Evolutionary conservation across 345 rosid species (phyloP), one percentile per base, ranked within the genome.

Genomic region (Carallia brachiata): DNA sequence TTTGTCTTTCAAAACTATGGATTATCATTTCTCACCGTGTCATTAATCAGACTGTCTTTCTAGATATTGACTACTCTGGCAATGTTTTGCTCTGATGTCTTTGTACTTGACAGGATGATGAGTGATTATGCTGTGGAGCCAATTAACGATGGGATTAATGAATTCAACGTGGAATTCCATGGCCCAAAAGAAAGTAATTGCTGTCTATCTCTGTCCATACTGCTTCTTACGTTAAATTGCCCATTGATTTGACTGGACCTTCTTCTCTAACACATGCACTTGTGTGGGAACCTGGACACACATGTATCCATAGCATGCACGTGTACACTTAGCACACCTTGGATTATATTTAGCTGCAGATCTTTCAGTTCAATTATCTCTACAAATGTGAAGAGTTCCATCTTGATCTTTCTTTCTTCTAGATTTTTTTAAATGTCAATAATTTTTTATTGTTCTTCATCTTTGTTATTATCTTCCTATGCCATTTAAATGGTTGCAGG

Each of bases 161-260:
- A 86, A 82, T 86, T 86, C 76, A 86, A 89, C 32, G 89, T 89
- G 75, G 89, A 83, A 64, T 86, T 89, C 71, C 81, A 86, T 78
- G 94, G 90, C 31, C 94, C 94, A 7, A 89, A 89, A 85, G 91
- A 82, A 78, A 89, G 94, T 89, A 86, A 69, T 18, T 68, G 28
- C 1, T 12, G 3, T 59, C 5, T 50, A 13, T 17, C 44, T 32
- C 1, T 30, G 5, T 47, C 13, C 39, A 8, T 18, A 44, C 18
- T 18, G 61, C 44, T 59, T 19, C 47, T 69, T 47, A 27, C 36
- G 10, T 55, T 27, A 44, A 36, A 12, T n/a, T 59, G 30, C 17
- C 1, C 39, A 68, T 68, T 59, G 39, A 28, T 31, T 30, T 56
- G 28, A 56, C 32, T 65, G 4, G 31, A 17, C 6, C 8, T 1